Evolutionary conservation across 331 rosid genomes (phyloP), one percentile per base, ranked within the genome.

Genomic region (Stylosanthes scabra): DNA sequence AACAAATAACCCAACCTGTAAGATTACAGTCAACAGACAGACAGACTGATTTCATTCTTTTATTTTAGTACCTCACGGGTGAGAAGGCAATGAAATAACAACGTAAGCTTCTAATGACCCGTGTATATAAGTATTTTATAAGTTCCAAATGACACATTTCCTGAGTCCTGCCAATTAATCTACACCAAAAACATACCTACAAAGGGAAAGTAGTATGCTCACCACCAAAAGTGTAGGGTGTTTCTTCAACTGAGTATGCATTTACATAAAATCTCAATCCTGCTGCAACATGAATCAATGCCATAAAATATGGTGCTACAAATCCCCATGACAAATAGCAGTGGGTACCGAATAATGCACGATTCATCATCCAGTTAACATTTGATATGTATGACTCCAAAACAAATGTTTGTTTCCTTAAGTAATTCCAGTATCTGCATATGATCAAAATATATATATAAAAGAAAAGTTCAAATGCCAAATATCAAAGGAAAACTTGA

Each of bases 321-420:
- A 93, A 91, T 64, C 94, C 96, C 98, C 97, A 93, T 49, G 98
- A 93, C 74, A 91, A 81, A 79, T 89, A 93, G 88, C 92, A 91
- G 79, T 93, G 98, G 58, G 74, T 1, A 55, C 87, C 74, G 85
- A 91, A 89, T 72, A 93, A 84, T 74, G 97, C 96, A 59, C 98
- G 98, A 75, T 93, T 93, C 98, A 93, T 93, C 9, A 86, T 59
- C 97, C 97, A 83, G 78, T 93, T 93, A 79, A 93, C 88, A 9
- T 47, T 84, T 74, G 97, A 76, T 50, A 69, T 76, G 68, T 93
- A 93, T 31, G 98, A 93, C 85, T 93, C 98, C 85, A 93, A 83
- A 39, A 93, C 98, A 41, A 93, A 93, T 52, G 97, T 93, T 76
- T 93, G 98, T 83, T 93, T 93, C 86, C 97, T 86, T 94, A 93